phyloP scores from a whole-genome alignment of 2,329 filamentous ascomycete species.

The Xylariaceae sp. region DNA sequence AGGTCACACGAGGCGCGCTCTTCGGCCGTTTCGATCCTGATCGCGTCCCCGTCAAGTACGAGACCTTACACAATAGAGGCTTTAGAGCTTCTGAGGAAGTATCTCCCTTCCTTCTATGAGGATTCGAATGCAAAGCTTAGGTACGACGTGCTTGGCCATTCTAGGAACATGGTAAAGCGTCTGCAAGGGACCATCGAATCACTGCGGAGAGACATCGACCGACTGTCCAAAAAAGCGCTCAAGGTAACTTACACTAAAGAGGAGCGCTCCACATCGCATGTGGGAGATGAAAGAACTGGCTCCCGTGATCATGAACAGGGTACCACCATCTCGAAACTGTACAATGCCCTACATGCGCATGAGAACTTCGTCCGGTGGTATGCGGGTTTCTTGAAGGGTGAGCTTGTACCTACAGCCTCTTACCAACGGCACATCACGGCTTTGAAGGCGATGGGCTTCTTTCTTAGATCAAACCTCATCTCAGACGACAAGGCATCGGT shows the following conservation, averaged over 20 bases:
- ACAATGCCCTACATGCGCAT: slow-evolving; percentile 44
- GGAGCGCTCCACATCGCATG: neutral
- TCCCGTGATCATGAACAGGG: neutral
- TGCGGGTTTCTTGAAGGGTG: slow-evolving; percentile 63
- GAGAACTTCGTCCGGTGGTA: slow-evolving; percentile 71
- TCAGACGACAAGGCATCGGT: slow-evolving; percentile 41
- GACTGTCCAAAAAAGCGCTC: slow-evolving; percentile 29
- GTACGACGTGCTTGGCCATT: slow-evolving; percentile 71
- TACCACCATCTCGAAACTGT: slow-evolving; percentile 16
- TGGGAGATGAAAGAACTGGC: too few relatives aligned
- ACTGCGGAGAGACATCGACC: slow-evolving; percentile 34
- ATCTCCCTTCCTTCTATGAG: slow-evolving; percentile 69
- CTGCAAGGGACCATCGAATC: slow-evolving; percentile 62
- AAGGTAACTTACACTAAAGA: slow-evolving; percentile 9
- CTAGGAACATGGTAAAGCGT: slow-evolving; percentile 72
- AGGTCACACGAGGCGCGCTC: slow-evolving; percentile 64
- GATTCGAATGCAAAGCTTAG: slow-evolving; percentile 85
- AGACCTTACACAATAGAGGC: slow-evolving; percentile 63
- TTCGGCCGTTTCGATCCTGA: slow-evolving; percentile 75
- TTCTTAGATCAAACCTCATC: slow-evolving; percentile 51
- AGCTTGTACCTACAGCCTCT: slow-evolving; percentile 75
- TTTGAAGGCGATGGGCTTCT: slow-evolving; percentile 62
- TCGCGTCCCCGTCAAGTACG: slow-evolving; percentile 70
- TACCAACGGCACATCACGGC: slow-evolving; percentile 87
- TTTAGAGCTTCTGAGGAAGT: slow-evolving; percentile 58